Evolutionary conservation across 2,329 filamentous ascomycete genomes (phyloP).

Genomic region (Aspergillus clavatus): DNA sequence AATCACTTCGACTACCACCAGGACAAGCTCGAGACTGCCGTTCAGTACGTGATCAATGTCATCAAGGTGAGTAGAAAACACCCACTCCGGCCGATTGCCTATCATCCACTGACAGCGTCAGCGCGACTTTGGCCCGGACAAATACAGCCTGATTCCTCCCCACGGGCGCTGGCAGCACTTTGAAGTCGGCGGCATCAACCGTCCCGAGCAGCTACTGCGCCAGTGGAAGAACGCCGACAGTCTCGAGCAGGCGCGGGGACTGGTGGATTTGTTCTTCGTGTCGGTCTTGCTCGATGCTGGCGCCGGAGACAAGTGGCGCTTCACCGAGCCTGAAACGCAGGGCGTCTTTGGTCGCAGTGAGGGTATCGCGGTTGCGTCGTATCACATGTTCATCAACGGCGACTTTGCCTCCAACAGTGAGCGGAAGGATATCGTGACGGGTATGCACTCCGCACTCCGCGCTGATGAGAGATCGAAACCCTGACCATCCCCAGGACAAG

Average conservation of each 20-base stretch:
- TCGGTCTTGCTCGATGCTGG: conserved; percentile 56
- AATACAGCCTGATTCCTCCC: conserved; percentile 47
- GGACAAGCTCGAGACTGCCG: conserved; percentile 36
- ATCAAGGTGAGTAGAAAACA: conserved; percentile 43
- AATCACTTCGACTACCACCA: conserved; percentile 43
- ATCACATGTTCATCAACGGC: conserved; percentile 48
- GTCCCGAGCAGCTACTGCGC: conserved; percentile 44
- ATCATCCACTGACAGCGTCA: conserved; percentile 17
- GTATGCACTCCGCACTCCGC: not conserved
- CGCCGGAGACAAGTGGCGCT: conserved; percentile 49
- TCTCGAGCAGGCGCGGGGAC: conserved; percentile 47
- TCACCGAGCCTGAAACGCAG: conserved; percentile 35
- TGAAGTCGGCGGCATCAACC: conserved; percentile 51
- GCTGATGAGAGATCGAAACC: not conserved
- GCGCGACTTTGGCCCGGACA: conserved; percentile 50
- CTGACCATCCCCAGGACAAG: conserved; percentile 22
- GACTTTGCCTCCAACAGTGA: conserved; percentile 27
- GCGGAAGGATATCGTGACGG: conserved; percentile 10
- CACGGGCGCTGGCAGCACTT: conserved; percentile 62
- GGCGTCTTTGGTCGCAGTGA: conserved; percentile 42
- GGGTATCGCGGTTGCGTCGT: conserved; percentile 48
- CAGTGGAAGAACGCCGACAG: conserved; percentile 46
- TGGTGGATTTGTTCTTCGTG: conserved; percentile 59
- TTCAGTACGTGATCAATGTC: conserved; percentile 41
- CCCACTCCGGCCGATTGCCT: not conserved